Percentiles rank a stretch among this genome's conserved stretches.
Evolutionary conservation across 495 filamentous ascomycete genomes (phyloP).

Genomic region (Penicillium riverlandense): DNA sequence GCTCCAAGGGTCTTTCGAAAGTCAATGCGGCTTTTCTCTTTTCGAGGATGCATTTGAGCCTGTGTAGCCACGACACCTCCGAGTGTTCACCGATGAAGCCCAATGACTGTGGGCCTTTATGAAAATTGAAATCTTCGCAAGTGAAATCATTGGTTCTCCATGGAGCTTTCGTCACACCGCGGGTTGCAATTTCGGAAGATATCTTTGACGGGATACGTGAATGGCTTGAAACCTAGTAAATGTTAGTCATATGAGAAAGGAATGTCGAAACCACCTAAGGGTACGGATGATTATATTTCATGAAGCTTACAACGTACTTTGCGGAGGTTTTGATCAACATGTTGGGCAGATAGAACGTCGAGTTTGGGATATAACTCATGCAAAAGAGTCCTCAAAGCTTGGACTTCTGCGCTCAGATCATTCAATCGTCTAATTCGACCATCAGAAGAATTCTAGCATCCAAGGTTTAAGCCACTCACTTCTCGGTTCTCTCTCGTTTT

Average conservation of each 20-base stretch:
- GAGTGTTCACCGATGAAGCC: constrained; percentile 57
- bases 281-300: not conserved
- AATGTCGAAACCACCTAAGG: not conserved
- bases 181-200: too few relatives aligned
- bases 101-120: constrained; percentile 33
- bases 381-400: constrained; percentile 23
- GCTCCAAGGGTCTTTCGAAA: constrained; percentile 6
- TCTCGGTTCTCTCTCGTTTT: not conserved
- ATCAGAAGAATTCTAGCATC: not conserved
- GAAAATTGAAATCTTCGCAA: constrained; percentile 48
- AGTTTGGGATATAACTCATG: constrained; percentile 22
- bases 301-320: not conserved
- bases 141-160: too few relatives aligned
- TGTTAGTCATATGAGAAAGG: not conserved
- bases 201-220: too few relatives aligned
- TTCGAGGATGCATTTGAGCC: constrained; percentile 21
- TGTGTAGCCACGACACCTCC: constrained; percentile 50
- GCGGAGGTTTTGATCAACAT: constrained; percentile 22
- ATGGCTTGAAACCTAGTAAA: too few relatives aligned
- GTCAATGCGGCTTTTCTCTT: constrained; percentile 1
- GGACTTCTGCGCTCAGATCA: constrained; percentile 22
- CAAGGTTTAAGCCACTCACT: not conserved
- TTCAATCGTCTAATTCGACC: not conserved
- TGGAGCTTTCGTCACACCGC: constrained; percentile 34
- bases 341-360: constrained; percentile 14